Evolutionary conservation across 768 basidiomycete genomes (phyloP), one percentile per base, ranked within the genome.

Genomic region (Cystofilobasidium capitatum): DNA sequence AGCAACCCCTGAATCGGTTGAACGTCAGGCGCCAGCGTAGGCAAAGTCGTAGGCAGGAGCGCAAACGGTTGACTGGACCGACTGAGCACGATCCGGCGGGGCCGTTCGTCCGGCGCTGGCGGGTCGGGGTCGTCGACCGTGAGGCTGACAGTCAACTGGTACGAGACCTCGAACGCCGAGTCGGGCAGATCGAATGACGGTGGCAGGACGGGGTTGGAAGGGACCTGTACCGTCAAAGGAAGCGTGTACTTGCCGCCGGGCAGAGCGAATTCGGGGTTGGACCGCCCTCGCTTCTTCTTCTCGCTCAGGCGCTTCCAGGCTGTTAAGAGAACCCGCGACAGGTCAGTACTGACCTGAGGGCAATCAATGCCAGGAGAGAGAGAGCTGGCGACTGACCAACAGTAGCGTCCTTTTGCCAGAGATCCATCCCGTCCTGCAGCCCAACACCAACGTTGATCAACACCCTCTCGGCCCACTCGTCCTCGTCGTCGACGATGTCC

Each of bases 181-280:
- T 45, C 22, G 3, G 55, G 26, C 20, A 69, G 62, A 20, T 44
- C 29, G 45, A 69, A 69, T 1, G 68, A 37, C n/a, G 68, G 62
- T 16, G 68, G 68, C 33, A 69, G 63, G 20, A 59, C 64, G 8
- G 68, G 63, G 37, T 60, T 57, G 29, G 63, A 59, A 5, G 68
- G 68, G 0, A 69, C 68, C 40, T 69, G 68, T 9, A 69, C 68
- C 24, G 68, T 64, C 44, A 69, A 40, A 7, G 68, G 68, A 13
- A 69, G 68, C 59, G 68, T 64, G 51, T 69, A 69, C 40, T 64
- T 64, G 17, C 68, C 68, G 31, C 68, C 68, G 13, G 68, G 68
- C 22, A 69, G 57, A 2, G 62, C 68, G n/a, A 49, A n/a, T 3
- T 26, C 31, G 6, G 68, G 68, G 44, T 69, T 39, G 24, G 63